Conservation (phyloP, 306 rosid species). For the Malus sieversii region DNA sequence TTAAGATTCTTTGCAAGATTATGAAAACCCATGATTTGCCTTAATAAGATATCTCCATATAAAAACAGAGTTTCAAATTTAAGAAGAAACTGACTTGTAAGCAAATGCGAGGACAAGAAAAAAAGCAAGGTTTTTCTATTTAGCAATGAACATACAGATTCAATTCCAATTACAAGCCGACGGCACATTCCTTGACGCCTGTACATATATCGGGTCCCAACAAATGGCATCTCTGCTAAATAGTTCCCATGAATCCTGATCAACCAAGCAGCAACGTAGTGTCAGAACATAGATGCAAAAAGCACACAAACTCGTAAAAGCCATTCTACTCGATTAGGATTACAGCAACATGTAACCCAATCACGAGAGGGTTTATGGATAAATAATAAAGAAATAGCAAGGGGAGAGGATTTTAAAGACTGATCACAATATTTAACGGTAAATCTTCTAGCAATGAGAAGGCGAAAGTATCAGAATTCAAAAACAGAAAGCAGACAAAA, state of each 20-base stretch:
- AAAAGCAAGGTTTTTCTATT: slow-evolving; percentile 6
- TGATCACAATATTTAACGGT: not conserved
- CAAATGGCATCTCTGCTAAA: slow-evolving; percentile 95
- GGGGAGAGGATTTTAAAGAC: not conserved
- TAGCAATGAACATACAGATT: slow-evolving; percentile 52
- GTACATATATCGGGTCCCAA: slow-evolving; percentile 84
- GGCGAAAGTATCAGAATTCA: not conserved
- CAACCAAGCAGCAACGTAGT: slow-evolving; percentile 20
- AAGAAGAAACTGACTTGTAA: not conserved
- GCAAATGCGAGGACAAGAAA: not conserved
- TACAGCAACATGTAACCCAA: not conserved
- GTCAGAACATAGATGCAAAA: slow-evolving; percentile 11
- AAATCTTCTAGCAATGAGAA: not conserved
- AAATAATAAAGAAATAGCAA: not conserved
- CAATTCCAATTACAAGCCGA: slow-evolving; percentile 71
- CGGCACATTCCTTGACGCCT: slow-evolving; percentile 98
- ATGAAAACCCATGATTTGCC: not conserved
- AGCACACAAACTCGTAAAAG: not conserved
- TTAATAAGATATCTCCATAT: not conserved
- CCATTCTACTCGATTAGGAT: not conserved
- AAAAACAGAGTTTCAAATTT: not conserved
- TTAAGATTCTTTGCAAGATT: not conserved
- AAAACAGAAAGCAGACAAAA: not conserved
- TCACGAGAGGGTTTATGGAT: not conserved
- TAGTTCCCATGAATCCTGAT: slow-evolving; percentile 77